Conservation (phyloP, 2,329 filamentous ascomycete species). For the Fusarium sp. region DNA sequence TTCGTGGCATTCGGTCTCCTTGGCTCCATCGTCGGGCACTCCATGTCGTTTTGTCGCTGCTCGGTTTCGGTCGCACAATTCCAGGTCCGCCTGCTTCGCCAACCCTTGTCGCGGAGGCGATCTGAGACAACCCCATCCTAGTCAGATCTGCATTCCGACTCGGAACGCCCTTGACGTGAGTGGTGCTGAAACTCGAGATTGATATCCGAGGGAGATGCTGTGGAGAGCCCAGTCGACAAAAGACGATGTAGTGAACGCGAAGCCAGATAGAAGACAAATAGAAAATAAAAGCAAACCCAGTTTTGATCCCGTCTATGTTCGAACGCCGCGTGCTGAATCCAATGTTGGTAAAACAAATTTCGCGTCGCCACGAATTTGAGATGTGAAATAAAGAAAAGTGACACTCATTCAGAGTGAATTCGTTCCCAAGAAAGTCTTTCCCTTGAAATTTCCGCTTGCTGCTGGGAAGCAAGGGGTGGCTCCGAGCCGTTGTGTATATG, state of each 20-base stretch:
- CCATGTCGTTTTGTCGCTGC: slow-evolving; percentile 12
- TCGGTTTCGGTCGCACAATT: slow-evolving; percentile 19
- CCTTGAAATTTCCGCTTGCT: slow-evolving; percentile 48
- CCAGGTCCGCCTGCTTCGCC: slow-evolving; percentile 8
- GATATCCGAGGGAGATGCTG: slow-evolving; percentile 20
- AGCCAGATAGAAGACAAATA: slow-evolving; percentile 17
- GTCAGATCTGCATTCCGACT: slow-evolving; percentile 48
- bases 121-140: slow-evolving; percentile 50
- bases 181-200: slow-evolving; percentile 24
- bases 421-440: slow-evolving; percentile 32
- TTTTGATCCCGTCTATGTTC: slow-evolving; percentile 49
- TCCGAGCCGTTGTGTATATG: slow-evolving; percentile 53
- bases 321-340: slow-evolving; percentile 49
- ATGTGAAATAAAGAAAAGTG: slow-evolving; percentile 20
- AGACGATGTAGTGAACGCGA: slow-evolving; percentile 21
- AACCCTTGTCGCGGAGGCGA: slow-evolving; percentile 32
- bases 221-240: slow-evolving; percentile 9
- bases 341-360: slow-evolving; percentile 22
- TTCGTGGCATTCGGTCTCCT: slow-evolving; percentile 28
- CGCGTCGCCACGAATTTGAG: slow-evolving; percentile 24
- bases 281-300: slow-evolving; percentile 38
- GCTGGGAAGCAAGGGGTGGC: slow-evolving; percentile 55
- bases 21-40: slow-evolving; percentile 2
- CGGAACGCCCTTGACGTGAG: slow-evolving; percentile 39
- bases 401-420: slow-evolving; percentile 27